Conservation (phyloP, 139 green algal genomes). For the Closterium sp. region DNA sequence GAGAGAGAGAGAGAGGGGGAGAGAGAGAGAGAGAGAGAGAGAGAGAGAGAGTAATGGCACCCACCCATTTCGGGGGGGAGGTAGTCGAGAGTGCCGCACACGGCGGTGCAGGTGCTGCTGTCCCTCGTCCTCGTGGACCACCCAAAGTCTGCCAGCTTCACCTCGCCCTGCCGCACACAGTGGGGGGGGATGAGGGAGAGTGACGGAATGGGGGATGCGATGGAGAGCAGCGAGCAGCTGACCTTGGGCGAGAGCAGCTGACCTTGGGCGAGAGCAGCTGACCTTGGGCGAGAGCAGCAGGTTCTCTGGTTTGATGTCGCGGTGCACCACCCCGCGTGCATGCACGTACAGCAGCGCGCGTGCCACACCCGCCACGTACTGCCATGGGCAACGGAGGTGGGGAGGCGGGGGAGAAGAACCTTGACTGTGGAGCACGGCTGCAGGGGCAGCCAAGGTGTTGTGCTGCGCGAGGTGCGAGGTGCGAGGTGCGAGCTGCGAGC, state of each 20-base stretch:
- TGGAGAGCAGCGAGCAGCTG: not conserved
- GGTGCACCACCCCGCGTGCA: not conserved
- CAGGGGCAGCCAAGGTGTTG: not conserved
- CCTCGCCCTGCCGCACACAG: conserved; percentile 63
- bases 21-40: no score
- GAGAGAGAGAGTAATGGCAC: not conserved
- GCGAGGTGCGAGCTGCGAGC: no score
- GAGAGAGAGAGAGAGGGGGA: no score
- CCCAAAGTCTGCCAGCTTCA: conserved; percentile 99
- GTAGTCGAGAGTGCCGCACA: conserved; percentile 99
- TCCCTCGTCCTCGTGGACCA: conserved; percentile 83
- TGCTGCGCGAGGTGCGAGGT: no score
- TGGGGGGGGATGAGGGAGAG: not conserved
- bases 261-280: not conserved
- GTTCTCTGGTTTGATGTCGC: not conserved
- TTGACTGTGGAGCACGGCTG: not conserved
- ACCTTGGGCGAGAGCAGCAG: not conserved
- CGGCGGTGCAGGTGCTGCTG: conserved; percentile 56
- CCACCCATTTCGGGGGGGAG: conserved; percentile 92
- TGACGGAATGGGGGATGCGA: not conserved
- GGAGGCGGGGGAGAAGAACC: not conserved
- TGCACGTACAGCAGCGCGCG: not conserved
- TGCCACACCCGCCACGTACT: not conserved
- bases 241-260: not conserved
- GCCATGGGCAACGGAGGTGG: no score